Percentiles rank a stretch among this genome's conserved stretches.
phyloP scores from a whole-genome alignment of 2,329 filamentous ascomycete species.

The Pseudocercospora fijiensis region DNA sequence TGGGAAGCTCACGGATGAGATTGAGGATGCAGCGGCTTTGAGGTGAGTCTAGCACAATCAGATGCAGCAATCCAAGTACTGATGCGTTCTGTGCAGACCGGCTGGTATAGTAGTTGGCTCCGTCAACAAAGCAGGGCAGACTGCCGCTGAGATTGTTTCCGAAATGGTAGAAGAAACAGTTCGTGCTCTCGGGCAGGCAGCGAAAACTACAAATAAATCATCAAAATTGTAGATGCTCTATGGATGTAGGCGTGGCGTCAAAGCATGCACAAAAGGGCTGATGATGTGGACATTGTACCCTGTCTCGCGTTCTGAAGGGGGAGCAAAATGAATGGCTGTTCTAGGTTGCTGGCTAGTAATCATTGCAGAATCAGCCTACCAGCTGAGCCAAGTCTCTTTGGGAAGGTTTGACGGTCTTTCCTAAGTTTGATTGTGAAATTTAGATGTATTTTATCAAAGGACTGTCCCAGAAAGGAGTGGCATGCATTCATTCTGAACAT shows the following conservation, averaged over 20 bases:
- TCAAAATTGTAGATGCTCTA: neutral
- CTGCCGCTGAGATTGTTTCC: conserved; percentile 23
- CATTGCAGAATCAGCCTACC: neutral
- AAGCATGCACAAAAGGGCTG: too few species aligned
- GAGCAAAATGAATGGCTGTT: neutral
- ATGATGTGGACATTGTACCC: too few species aligned
- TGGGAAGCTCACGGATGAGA: conserved; percentile 33
- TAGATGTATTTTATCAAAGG: neutral
- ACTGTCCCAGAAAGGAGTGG: neutral
- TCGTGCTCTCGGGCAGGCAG: conserved; percentile 7
- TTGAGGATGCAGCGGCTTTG: conserved; percentile 39
- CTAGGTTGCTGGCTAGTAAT: neutral
- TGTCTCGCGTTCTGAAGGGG: too few species aligned
- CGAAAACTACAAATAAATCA: neutral
- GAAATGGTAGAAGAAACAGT: conserved; percentile 20
- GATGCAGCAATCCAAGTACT: neutral
- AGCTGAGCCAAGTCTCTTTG: too few species aligned
- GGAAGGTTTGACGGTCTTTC: neutral
- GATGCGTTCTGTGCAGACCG: conserved; percentile 1
- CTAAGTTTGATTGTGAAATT: neutral
- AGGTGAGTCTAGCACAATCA: conserved; percentile 44
- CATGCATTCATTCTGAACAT: neutral
- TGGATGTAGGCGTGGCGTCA: too few species aligned
- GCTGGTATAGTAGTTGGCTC: conserved; percentile 23
- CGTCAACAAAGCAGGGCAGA: conserved; percentile 24